Base-by-base conservation (phyloP, 495 filamentous ascomycete genomes). In the Acidomyces sp. region DNA sequence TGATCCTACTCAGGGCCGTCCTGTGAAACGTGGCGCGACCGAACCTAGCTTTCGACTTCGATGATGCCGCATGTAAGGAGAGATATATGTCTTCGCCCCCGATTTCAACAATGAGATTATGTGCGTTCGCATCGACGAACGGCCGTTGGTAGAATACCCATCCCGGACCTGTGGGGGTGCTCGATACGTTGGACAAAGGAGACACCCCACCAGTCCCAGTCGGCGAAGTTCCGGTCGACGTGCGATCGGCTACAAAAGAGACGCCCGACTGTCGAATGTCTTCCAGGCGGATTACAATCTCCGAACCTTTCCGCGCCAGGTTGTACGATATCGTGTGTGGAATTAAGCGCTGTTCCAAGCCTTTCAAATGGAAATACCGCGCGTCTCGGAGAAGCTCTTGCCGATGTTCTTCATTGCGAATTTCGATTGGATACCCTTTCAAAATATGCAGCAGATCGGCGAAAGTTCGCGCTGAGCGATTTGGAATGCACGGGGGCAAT, bases 351-450 rank as follows among this genome's bases (percentile, higher is more conserved):
- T 97, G 88, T 59, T 95, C 90, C 0, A 94, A 57, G 0, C 85
- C 85, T 49, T 85, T 85, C 37, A 97, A 77, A 54, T 93, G 82
- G 58, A 86, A 95, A 50, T 94, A 97, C 27, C 81, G 77, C 55
- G 82, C 92, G 57, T 97, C 88, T 13, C 82, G 70, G 0, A 97
- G 65, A 1, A 97, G 70, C 39, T 80, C 74, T 6, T 70, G 69
- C 10, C 88, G 80, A 55, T 97, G 88, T 1, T 72, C 70, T 31
- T 82, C 79, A 50, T 80, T 69, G 28, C 75, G 70, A 48, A 97
- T 85, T 16, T 74, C 63, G 0, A 95, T 57, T 0, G 82, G 78
- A 55, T 97, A 97, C n/a, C 88, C 90, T 16, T 82, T 75, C 4
- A 93, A 66, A 12, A 93, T 58, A 41, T 87, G 82, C n/a, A 94